Evolutionary conservation across 148 eudicot genomes (phyloP), one percentile per base, ranked within the genome.

Genomic region (Silene uniflora): DNA sequence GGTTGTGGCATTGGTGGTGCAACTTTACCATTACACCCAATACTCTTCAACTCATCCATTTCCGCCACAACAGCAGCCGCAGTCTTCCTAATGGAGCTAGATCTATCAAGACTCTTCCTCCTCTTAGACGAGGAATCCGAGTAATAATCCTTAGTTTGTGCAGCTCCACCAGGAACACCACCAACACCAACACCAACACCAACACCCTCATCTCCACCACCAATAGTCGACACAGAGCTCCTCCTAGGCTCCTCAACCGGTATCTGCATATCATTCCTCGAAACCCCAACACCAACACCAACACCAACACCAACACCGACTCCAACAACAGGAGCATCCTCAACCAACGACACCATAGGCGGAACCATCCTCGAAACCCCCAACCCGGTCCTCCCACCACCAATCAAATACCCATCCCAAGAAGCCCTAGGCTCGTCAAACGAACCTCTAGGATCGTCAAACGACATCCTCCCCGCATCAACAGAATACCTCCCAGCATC

Each of bases 381-480:
- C 7, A 88, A 87, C 0, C 42, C 49, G 2, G 11, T 85, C 75
- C 87, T 80, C 18, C 56, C 17, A 13, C 56, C 56, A 1, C 92
- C 93, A 17, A 81, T 84, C 83, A 94, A 71, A 55, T 92, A 86
- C 7, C 98, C 98, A 72, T 94, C 98, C 97, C 97, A 94, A 11
- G 96, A 90, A 63, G 98, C 98, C 47, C 98, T 86, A 52, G 96
- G 96, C 75, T 90, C 96, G n/a, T 94, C 98, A 59, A 94, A 88
- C 0, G 98, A 94, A 47, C 83, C 84, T 19, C 98, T 81, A 6
- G 89, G 84, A 76, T 90, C 97, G 71, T 93, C 98, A 56, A 88
- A 85, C 4, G 97, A 91, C 44, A 89, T 82, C 74, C 98, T 76
- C 13, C 81, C 84, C 13, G 84, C 81, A 62, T 81, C 84, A 23